These are phyloP conservation scores for Camelina neglecta DNA, from an alignment of 345 rosid genomes.

Conservation along the genomic window DNA sequence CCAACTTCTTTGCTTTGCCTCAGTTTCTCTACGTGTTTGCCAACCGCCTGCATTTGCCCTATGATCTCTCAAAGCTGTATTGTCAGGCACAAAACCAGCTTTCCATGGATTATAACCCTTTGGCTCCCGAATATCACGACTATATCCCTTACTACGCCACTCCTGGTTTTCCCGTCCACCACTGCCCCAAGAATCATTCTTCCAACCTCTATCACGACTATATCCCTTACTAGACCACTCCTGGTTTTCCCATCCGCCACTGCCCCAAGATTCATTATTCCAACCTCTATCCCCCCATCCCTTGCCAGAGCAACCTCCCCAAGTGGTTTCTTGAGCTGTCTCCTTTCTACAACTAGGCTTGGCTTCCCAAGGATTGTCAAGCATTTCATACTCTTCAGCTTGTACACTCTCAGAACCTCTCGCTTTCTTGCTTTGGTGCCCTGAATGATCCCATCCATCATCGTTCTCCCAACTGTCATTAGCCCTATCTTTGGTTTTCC, in stretches of 20 bases:
- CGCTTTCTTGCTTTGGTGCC: slow-evolving; percentile 32
- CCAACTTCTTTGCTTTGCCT: slow-evolving; percentile 36
- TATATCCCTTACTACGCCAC: slow-evolving; percentile 13
- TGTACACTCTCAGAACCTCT: slow-evolving; percentile 26
- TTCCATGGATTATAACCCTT: slow-evolving; percentile 44
- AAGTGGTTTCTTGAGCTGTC: slow-evolving; percentile 6
- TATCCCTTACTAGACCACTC: slow-evolving; percentile 17
- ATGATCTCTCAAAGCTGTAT: slow-evolving; percentile 34
- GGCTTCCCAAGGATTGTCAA: slow-evolving; percentile 44
- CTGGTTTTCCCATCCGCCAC: slow-evolving; percentile 28
- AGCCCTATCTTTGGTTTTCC: slow-evolving; percentile 10
- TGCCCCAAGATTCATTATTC: slow-evolving; percentile 32
- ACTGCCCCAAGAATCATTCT: slow-evolving; percentile 29
- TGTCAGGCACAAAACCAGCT: slow-evolving; percentile 14
- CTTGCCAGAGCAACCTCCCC: slow-evolving; percentile 39
- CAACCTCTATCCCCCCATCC: slow-evolving; percentile 2
- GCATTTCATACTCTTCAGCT: neutral
- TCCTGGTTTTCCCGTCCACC: slow-evolving; percentile 33
- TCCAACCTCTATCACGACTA: slow-evolving; percentile 21
- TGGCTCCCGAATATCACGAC: slow-evolving; percentile 41
- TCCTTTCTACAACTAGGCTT: slow-evolving; percentile 31
- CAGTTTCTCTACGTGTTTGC: slow-evolving; percentile 36
- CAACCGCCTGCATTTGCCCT: slow-evolving; percentile 44
- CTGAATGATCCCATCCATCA: slow-evolving; percentile 41
- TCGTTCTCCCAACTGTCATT: slow-evolving; percentile 24